Percentiles rank a stretch among this genome's conserved stretches.
Conservation (phyloP, 805 yeast genomes). For the Candida ortonii region DNA sequence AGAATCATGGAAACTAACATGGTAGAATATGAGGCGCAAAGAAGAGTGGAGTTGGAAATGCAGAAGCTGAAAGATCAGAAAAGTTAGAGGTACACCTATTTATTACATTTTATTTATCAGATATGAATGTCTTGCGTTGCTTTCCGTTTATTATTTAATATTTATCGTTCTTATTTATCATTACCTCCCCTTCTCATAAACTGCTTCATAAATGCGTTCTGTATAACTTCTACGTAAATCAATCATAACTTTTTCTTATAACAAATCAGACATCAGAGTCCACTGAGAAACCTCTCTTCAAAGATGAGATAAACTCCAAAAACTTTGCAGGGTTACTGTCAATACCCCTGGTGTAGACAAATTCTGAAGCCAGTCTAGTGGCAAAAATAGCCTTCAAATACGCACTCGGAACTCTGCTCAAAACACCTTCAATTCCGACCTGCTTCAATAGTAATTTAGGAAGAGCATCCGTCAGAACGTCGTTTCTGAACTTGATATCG, state of each 20-base stretch:
- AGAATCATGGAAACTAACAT: slow-evolving; percentile 29
- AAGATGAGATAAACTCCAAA: slow-evolving; percentile 62
- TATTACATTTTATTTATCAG: not conserved
- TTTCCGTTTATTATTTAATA: not conserved
- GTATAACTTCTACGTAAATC: no score
- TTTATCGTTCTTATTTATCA: no score
- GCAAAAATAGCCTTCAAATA: slow-evolving; percentile 88
- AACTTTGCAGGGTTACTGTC: slow-evolving; percentile 78
- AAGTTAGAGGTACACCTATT: slow-evolving; percentile 1
- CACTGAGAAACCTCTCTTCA: slow-evolving; percentile 41
- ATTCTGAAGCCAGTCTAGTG: slow-evolving; percentile 77
- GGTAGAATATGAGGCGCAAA: slow-evolving; percentile 32
- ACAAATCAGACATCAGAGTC: not conserved
- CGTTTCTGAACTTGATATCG: slow-evolving; percentile 72
- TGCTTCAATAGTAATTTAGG: slow-evolving; percentile 68
- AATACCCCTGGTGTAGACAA: slow-evolving; percentile 78
- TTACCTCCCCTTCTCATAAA: no score
- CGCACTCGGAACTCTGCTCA: slow-evolving; percentile 79
- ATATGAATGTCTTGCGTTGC: not conserved
- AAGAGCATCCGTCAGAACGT: slow-evolving; percentile 70
- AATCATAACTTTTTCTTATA: no score
- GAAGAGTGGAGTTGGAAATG: slow-evolving; percentile 30
- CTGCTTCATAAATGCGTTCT: no score
- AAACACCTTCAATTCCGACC: slow-evolving; percentile 63
- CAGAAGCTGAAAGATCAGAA: slow-evolving; percentile 3